Evolutionary conservation across 2,329 filamentous ascomycete genomes (phyloP).

Genomic region (Zymoseptoria brevis): DNA sequence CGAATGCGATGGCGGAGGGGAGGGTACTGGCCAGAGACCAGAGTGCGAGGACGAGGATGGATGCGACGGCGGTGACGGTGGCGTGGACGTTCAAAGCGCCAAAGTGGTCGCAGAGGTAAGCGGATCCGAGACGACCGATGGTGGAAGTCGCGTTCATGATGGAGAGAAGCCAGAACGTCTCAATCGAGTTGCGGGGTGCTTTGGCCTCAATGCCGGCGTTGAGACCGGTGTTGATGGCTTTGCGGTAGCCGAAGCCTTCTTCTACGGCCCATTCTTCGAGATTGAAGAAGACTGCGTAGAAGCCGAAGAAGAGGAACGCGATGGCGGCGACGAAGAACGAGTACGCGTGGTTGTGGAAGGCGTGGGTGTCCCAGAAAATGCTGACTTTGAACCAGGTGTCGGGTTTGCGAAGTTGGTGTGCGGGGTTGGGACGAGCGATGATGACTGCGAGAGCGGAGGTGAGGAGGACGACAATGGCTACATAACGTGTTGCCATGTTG

Average conservation of each 20-base stretch:
- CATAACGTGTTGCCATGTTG: slow-evolving; percentile 37
- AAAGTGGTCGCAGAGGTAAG: slow-evolving; percentile 38
- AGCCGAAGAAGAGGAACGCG: slow-evolving; percentile 44
- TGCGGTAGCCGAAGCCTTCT: slow-evolving; percentile 33
- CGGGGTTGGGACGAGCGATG: slow-evolving; percentile 38
- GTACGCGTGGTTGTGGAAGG: slow-evolving; percentile 38
- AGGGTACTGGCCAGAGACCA: slow-evolving; percentile 37
- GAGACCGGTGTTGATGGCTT: slow-evolving; percentile 15
- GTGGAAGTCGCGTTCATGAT: slow-evolving; percentile 46
- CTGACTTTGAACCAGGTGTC: slow-evolving; percentile 32
- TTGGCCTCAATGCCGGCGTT: slow-evolving; percentile 14
- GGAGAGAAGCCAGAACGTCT: slow-evolving; percentile 42
- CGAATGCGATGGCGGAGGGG: slow-evolving; percentile 38
- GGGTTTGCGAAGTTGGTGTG: slow-evolving; percentile 31
- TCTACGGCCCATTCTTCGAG: slow-evolving; percentile 45
- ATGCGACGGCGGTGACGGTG: slow-evolving; percentile 33
- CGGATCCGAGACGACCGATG: slow-evolving; percentile 38
- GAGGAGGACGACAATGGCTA: slow-evolving; percentile 34
- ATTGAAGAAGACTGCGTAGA: slow-evolving; percentile 47
- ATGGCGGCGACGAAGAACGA: slow-evolving; percentile 39
- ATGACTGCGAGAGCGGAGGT: slow-evolving; percentile 37
- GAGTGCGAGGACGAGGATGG: slow-evolving; percentile 37
- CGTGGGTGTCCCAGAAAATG: slow-evolving; percentile 36
- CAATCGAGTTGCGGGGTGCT: slow-evolving; percentile 28
- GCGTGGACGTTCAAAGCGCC: slow-evolving; percentile 42